A percentile compares a stretch with the other conserved stretches of the same genome.
phyloP scores from a whole-genome alignment of 1,284 basidiomycete species.

The Ganoderma lucidum region DNA sequence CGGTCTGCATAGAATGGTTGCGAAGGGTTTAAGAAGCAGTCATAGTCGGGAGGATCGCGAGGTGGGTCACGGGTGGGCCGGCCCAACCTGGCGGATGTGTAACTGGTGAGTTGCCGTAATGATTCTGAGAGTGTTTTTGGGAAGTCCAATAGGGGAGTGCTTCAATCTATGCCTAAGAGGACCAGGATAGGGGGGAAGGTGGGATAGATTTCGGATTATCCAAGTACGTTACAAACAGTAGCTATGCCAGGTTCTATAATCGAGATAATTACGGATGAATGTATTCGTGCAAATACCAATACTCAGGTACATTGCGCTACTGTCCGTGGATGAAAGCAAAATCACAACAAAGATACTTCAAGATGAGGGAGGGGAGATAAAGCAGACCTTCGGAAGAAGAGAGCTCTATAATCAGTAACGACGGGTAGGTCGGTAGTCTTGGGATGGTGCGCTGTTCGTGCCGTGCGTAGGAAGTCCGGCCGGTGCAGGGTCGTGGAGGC shows the following conservation, averaged over 20 bases:
- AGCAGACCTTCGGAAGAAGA: not conserved
- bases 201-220: no score
- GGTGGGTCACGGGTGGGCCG: not conserved
- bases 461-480: constrained; percentile 32
- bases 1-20: constrained; percentile 7
- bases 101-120: constrained; percentile 15
- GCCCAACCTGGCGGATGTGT: not conserved
- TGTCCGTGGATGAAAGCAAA: constrained; percentile 19
- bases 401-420: constrained; percentile 34
- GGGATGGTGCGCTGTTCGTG: constrained; percentile 40
- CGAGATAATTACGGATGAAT: constrained; percentile 19
- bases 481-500: constrained; percentile 42
- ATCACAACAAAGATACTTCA: not conserved
- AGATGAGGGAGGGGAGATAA: constrained; percentile 11
- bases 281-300: constrained; percentile 10
- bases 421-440: constrained; percentile 39
- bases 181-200: not conserved
- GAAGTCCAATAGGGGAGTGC: constrained; percentile 7
- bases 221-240: no score
- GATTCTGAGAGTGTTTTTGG: constrained; percentile 7
- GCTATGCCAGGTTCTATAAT: no score
- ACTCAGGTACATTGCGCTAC: constrained; percentile 14
- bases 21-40: not conserved
- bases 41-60: not conserved
- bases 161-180: not conserved